Percentiles rank a stretch among this genome's conserved stretches.
These are phyloP conservation scores for Arachnopeziza araneosa DNA, from an alignment of 2,329 filamentous ascomycete species.

Conservation along the genomic window DNA sequence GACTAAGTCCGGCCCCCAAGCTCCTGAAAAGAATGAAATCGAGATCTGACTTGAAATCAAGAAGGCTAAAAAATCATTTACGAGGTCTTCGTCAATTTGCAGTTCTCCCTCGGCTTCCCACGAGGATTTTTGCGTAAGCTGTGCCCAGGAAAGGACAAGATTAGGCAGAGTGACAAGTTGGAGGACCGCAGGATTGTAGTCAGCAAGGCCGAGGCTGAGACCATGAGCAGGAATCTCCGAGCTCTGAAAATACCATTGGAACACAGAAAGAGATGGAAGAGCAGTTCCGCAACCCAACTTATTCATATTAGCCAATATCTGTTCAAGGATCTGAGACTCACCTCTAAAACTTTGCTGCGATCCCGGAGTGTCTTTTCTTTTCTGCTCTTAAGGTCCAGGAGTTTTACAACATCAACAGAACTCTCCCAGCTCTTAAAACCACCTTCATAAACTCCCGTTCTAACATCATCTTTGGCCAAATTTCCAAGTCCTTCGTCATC, in stretches of 20 bases:
- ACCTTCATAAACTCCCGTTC: constrained; percentile 77
- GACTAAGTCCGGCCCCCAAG: constrained; percentile 64
- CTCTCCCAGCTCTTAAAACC: constrained; percentile 91
- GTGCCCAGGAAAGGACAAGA: constrained; percentile 61
- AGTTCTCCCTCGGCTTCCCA: constrained; percentile 30
- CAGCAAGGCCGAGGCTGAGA: constrained; percentile 62
- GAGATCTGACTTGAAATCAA: constrained; percentile 47
- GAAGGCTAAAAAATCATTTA: constrained; percentile 51
- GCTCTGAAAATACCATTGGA: constrained; percentile 48
- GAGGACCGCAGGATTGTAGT: constrained; percentile 76
- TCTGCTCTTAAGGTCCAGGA: constrained; percentile 28
- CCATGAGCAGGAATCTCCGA: constrained; percentile 13
- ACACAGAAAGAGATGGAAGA: constrained; percentile 65
- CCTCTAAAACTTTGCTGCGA: constrained; percentile 26
- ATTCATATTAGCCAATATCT: constrained; percentile 7
- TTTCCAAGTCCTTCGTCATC: constrained; percentile 45
- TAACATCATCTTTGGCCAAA: constrained; percentile 67
- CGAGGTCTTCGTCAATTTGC: constrained; percentile 38
- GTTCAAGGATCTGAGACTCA: constrained; percentile 10
- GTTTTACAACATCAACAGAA: constrained; percentile 71
- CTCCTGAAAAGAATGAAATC: constrained; percentile 66
- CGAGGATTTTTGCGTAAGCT: constrained; percentile 10
- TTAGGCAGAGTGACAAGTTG: constrained; percentile 77
- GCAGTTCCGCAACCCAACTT: constrained; percentile 76
- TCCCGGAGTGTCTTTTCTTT: constrained; percentile 8